Evolutionary conservation across 176 grass and related monocot genomes (phyloP).

Genomic region (Musa acuminata): DNA sequence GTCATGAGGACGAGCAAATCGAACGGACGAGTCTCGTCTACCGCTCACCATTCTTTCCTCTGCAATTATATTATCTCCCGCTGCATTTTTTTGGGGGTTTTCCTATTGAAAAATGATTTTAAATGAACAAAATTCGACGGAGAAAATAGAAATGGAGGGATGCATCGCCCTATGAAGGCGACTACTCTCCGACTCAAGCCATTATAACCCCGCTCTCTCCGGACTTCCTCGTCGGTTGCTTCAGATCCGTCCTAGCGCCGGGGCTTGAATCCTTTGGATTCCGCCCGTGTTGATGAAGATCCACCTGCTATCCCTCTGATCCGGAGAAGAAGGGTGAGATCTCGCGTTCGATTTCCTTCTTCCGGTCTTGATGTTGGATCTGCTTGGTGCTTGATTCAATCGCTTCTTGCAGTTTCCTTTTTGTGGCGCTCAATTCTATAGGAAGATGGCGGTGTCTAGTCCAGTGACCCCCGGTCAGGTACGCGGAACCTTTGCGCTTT

Average conservation of each 20-base stretch:
- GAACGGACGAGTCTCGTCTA: too few species aligned
- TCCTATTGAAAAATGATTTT: too few species aligned
- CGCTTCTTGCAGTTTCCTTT: background rate
- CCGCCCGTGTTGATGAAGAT: background rate
- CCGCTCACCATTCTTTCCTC: too few species aligned
- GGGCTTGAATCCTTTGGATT: background rate
- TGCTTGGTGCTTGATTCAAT: background rate
- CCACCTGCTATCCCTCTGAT: background rate
- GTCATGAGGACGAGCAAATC: too few species aligned
- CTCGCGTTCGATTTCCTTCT: background rate
- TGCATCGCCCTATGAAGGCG: background rate
- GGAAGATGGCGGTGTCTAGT: conserved; percentile 1
- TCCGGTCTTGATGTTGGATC: background rate
- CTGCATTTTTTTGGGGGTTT: too few species aligned
- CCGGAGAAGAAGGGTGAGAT: background rate
- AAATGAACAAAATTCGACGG: too few species aligned
- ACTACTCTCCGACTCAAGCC: background rate
- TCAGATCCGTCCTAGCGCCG: background rate
- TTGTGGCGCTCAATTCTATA: background rate
- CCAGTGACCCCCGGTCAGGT: conserved; percentile 6
- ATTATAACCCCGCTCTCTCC: background rate
- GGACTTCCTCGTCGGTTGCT: background rate
- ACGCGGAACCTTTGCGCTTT: background rate
- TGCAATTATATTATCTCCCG: too few species aligned
- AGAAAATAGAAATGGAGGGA: background rate